phyloP scores from a whole-genome alignment of 495 filamentous ascomycete genomes.

The Penicillium arizonense region DNA sequence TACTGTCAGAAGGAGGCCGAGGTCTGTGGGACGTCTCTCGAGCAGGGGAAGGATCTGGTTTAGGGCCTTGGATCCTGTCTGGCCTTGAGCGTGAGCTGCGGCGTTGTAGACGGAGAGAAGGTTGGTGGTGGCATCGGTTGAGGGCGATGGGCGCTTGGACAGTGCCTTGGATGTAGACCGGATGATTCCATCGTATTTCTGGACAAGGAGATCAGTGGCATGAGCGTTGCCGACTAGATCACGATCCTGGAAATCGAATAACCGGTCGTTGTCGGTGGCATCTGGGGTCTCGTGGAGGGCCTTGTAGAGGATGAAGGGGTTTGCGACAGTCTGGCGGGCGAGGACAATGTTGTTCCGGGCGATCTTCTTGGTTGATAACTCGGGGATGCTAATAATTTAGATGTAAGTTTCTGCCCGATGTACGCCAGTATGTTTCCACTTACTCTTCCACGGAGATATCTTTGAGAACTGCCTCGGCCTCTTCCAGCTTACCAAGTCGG shows the following conservation, averaged over 20 bases:
- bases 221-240: slow-evolving; percentile 68
- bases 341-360: slow-evolving; percentile 76
- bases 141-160: slow-evolving; percentile 50
- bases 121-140: slow-evolving; percentile 56
- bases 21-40: slow-evolving; percentile 72
- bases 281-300: slow-evolving; percentile 57
- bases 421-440: slow-evolving; percentile 21
- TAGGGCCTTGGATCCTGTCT: slow-evolving; percentile 66
- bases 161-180: slow-evolving; percentile 62
- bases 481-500: slow-evolving; percentile 66
- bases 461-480: slow-evolving; percentile 66
- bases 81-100: slow-evolving; percentile 66
- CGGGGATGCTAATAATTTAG: slow-evolving; percentile 60
- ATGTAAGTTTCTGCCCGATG: slow-evolving; percentile 16
- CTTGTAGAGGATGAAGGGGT: slow-evolving; percentile 78
- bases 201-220: slow-evolving; percentile 69
- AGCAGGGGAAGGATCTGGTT: slow-evolving; percentile 72
- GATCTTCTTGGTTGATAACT: slow-evolving; percentile 72
- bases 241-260: slow-evolving; percentile 75
- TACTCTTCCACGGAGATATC: slow-evolving; percentile 64
- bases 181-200: slow-evolving; percentile 74
- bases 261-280: slow-evolving; percentile 61
- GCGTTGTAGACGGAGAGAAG: slow-evolving; percentile 75
- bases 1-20: slow-evolving; percentile 80
- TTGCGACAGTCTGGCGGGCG: slow-evolving; percentile 53